Conservation (phyloP, 208 protist genomes). For the Vickermania ingenoplastis region DNA sequence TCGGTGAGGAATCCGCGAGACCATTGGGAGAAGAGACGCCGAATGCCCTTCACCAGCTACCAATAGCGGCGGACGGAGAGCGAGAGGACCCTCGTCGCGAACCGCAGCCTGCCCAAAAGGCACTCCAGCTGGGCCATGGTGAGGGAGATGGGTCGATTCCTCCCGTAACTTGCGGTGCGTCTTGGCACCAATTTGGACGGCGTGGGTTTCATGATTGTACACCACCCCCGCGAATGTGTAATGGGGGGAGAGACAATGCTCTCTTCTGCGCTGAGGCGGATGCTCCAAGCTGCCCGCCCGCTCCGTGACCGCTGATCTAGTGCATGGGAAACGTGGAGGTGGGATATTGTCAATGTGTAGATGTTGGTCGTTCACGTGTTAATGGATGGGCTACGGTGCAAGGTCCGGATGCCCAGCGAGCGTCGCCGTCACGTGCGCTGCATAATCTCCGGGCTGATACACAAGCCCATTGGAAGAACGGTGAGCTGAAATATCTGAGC, state of each 20-base stretch:
- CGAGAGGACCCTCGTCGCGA: slow-evolving; percentile 6
- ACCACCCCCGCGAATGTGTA: slow-evolving; percentile 11
- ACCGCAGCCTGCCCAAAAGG: slow-evolving; percentile 10
- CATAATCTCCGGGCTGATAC: slow-evolving; percentile 18
- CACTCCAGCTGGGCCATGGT: slow-evolving; percentile 8
- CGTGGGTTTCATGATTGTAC: slow-evolving; percentile 2
- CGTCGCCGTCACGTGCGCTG: slow-evolving; percentile 10
- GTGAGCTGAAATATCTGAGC: slow-evolving; percentile 12
- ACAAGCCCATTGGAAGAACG: slow-evolving; percentile 14
- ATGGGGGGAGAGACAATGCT: slow-evolving; percentile 5
- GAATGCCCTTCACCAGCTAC: slow-evolving; percentile 10
- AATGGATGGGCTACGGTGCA: slow-evolving; percentile 1
- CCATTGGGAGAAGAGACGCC: slow-evolving; percentile 6
- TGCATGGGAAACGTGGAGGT: slow-evolving; percentile 5
- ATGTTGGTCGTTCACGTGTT: slow-evolving; percentile 2
- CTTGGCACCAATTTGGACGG: slow-evolving; percentile 1
- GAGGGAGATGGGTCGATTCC: neutral
- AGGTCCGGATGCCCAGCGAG: slow-evolving; percentile 9
- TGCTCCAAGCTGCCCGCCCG: neutral
- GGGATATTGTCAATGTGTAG: slow-evolving; percentile 21
- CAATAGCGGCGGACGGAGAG: slow-evolving; percentile 8
- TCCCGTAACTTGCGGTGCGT: slow-evolving; percentile 8
- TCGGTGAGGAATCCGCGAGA: slow-evolving; percentile 2
- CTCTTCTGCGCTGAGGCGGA: slow-evolving; percentile 9
- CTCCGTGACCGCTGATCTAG: too few relatives aligned